Evolutionary conservation across 2,329 filamentous ascomycete species (phyloP).

Genomic region (Bipolaris sorokiniana): DNA sequence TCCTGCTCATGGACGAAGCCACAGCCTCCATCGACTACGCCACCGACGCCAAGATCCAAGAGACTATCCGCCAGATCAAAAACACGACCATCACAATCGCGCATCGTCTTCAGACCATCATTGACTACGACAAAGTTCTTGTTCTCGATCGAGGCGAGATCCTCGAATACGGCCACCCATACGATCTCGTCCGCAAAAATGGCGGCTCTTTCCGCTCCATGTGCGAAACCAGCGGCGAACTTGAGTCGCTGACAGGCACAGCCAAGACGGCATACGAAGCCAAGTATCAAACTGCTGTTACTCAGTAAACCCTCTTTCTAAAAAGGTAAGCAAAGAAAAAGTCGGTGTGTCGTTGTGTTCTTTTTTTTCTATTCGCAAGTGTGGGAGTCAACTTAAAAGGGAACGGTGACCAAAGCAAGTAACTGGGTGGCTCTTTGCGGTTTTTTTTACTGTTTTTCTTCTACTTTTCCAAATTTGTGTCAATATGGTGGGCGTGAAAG

Average conservation of each 20-base stretch:
- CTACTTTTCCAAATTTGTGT: too few species aligned
- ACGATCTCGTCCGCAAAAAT: slow-evolving; percentile 69
- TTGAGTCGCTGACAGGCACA: slow-evolving; percentile 62
- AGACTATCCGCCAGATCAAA: slow-evolving; percentile 89
- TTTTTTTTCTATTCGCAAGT: too few species aligned
- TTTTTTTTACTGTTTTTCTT: too few species aligned
- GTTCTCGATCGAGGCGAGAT: slow-evolving; percentile 89
- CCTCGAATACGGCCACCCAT: slow-evolving; percentile 89
- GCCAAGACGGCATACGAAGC: slow-evolving; percentile 58
- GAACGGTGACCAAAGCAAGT: too few species aligned
- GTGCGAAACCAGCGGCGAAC: slow-evolving; percentile 69
- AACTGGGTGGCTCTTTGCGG: too few species aligned
- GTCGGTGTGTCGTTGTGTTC: too few species aligned
- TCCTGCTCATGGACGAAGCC: slow-evolving; percentile 99
- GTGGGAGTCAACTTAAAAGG: too few species aligned
- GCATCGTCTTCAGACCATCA: slow-evolving; percentile 93
- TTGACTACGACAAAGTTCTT: slow-evolving; percentile 96
- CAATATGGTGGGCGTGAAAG: too few species aligned
- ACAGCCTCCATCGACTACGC: slow-evolving; percentile 97
- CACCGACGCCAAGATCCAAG: slow-evolving; percentile 94
- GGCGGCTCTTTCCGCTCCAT: slow-evolving; percentile 70
- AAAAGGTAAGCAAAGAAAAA: too few species aligned
- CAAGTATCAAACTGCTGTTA: background rate
- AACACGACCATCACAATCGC: slow-evolving; percentile 96
- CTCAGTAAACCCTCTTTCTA: too few species aligned